A percentile compares a stretch with the other conserved stretches of the same genome.
phyloP scores from a whole-genome alignment of 805 yeast genomes.

The Debaryomyces prosopidis region DNA sequence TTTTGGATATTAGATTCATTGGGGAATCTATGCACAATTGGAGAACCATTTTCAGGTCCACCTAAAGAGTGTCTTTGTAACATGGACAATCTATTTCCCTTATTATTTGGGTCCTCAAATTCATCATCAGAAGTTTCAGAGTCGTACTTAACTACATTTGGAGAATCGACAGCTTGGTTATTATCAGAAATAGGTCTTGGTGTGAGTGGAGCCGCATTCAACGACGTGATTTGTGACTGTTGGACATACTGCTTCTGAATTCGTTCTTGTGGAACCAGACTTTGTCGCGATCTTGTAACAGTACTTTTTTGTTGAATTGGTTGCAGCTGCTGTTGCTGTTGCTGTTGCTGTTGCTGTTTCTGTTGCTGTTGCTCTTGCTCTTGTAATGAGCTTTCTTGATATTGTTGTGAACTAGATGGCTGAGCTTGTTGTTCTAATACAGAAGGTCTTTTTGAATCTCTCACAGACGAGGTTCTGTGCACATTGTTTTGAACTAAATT shows the following conservation, averaged over 20 bases:
- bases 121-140: constrained; percentile 32
- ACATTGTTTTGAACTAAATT: not conserved
- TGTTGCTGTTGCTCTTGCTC: constrained; percentile 1
- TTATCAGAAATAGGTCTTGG: constrained; percentile 9
- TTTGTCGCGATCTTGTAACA: not conserved
- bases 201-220: constrained; percentile 6
- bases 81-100: constrained; percentile 29
- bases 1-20: not conserved
- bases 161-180: constrained; percentile 20
- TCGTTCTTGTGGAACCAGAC: not conserved
- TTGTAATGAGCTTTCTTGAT: constrained; percentile 1
- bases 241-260: not conserved
- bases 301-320: not conserved
- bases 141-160: constrained; percentile 36
- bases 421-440: not conserved
- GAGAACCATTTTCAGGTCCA: constrained; percentile 1
- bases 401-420: too few relatives aligned
- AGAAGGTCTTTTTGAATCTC: not conserved
- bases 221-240: not conserved
- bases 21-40: not conserved
- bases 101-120: constrained; percentile 18
- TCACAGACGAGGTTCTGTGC: not conserved
- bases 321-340: constrained; percentile 1
- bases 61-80: constrained; percentile 35
- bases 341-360: not conserved